These are phyloP conservation scores for Chrysoporthe deuterocubensis DNA, from an alignment of 2,329 filamentous ascomycete species.

Conservation along the genomic window DNA sequence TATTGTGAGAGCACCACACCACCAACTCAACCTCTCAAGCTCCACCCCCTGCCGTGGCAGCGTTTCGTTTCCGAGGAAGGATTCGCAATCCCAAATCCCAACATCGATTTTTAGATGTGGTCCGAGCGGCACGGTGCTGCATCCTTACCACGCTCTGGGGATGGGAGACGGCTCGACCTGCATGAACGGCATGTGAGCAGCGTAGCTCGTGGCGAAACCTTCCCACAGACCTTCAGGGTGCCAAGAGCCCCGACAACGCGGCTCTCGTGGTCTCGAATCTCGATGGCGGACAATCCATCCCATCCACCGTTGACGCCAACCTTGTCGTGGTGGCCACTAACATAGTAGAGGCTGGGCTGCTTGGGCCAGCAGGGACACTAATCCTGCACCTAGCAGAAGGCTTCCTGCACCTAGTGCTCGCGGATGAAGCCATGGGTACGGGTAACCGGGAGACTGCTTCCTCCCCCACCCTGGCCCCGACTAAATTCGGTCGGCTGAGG, in stretches of 20 bases:
- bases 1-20: background rate
- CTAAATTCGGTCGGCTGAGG: background rate
- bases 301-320: background rate
- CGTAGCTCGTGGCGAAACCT: background rate
- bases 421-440: conserved; percentile 1
- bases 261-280: conserved; percentile 18
- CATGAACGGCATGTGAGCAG: conserved; percentile 18
- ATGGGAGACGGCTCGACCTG: conserved; percentile 16
- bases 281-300: conserved; percentile 12
- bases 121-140: conserved; percentile 13
- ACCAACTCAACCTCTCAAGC: conserved; percentile 1
- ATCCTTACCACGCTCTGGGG: background rate
- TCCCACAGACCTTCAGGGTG: background rate
- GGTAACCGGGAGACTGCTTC: background rate
- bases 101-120: conserved; percentile 19
- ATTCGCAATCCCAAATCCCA: conserved; percentile 4
- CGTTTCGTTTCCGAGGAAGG: conserved; percentile 21
- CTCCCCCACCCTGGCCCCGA: background rate
- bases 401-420: background rate
- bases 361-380: background rate
- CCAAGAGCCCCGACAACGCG: background rate
- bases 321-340: background rate
- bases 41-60: conserved; percentile 2
- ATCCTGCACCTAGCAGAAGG: background rate
- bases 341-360: background rate